Conservation (phyloP, 768 basidiomycete species). For the Cyclocybe aegerita region DNA sequence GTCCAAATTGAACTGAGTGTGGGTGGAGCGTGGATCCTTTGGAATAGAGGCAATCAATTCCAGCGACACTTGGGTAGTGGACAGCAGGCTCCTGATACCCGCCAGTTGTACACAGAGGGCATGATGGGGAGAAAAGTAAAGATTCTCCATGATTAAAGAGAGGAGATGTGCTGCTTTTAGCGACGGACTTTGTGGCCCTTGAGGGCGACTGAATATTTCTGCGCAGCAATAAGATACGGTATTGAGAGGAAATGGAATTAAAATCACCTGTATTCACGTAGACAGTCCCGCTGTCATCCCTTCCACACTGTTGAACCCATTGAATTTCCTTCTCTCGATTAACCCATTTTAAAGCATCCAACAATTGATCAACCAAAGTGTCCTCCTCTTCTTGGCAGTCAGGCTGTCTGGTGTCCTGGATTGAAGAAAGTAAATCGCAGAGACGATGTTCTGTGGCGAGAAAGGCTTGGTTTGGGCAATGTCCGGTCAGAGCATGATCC, state of each 20-base stretch:
- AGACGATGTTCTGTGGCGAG: no score
- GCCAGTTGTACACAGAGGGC: conserved; percentile 19
- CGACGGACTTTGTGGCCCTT: conserved; percentile 3
- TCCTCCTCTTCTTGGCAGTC: background rate
- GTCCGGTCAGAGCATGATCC: background rate
- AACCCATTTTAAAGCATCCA: conserved; percentile 5
- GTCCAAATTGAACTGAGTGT: conserved; percentile 18
- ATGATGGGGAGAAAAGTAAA: conserved; percentile 19
- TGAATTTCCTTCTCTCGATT: conserved; percentile 14
- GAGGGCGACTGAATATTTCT: conserved; percentile 11
- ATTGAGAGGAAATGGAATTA: background rate
- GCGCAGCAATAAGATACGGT: background rate
- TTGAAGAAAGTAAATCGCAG: no score
- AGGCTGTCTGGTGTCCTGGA: conserved; percentile 4
- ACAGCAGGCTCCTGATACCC: conserved; percentile 17
- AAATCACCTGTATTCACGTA: conserved; percentile 16
- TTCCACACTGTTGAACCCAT: conserved; percentile 14
- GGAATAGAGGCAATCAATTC: conserved; percentile 10
- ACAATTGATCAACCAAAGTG: conserved; percentile 4
- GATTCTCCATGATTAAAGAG: conserved; percentile 16
- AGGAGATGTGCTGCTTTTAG: conserved; percentile 1
- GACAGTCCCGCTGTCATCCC: background rate
- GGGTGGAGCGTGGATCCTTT: conserved; percentile 19
- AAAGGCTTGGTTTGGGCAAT: no score
- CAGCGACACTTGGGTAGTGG: background rate